A percentile compares a stretch with the other conserved stretches of the same genome.
Conservation (phyloP, 1,284 basidiomycete genomes). For the Melampsora larici-populina region DNA sequence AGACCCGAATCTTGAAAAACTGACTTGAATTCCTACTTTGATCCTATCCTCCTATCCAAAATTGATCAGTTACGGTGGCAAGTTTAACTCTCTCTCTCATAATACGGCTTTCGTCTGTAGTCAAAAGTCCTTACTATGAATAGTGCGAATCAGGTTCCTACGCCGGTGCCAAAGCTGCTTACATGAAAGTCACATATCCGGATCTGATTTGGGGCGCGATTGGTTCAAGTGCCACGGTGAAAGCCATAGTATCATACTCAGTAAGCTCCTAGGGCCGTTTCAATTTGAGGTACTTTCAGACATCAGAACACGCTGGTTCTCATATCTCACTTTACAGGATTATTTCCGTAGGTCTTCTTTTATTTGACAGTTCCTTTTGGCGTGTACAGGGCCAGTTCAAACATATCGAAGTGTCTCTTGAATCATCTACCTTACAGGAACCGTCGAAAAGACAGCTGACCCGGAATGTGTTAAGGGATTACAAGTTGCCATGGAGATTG, state of each 20-base stretch:
- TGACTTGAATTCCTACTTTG: neutral
- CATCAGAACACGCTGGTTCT: too few relatives aligned
- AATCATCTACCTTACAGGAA: neutral
- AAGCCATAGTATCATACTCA: slow-evolving; percentile 45
- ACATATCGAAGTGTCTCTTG: too few relatives aligned
- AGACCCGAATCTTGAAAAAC: neutral
- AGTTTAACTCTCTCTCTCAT: neutral
- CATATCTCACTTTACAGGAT: too few relatives aligned
- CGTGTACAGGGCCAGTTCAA: too few relatives aligned
- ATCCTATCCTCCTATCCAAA: neutral
- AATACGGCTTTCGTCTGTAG: too few relatives aligned
- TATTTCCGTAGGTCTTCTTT: too few relatives aligned
- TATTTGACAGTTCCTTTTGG: too few relatives aligned
- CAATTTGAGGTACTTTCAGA: neutral
- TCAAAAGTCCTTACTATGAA: neutral
- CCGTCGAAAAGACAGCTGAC: neutral
- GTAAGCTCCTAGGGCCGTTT: neutral
- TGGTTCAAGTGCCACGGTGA: slow-evolving; percentile 50
- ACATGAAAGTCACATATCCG: slow-evolving; percentile 50
- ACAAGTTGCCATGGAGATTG: neutral
- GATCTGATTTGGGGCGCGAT: slow-evolving; percentile 51
- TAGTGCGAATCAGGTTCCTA: slow-evolving; percentile 52
- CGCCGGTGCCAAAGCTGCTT: slow-evolving; percentile 50
- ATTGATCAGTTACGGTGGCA: neutral
- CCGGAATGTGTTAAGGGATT: neutral